Conservation (phyloP, 2,329 filamentous ascomycete genomes). For the Botryotinia calthae region DNA sequence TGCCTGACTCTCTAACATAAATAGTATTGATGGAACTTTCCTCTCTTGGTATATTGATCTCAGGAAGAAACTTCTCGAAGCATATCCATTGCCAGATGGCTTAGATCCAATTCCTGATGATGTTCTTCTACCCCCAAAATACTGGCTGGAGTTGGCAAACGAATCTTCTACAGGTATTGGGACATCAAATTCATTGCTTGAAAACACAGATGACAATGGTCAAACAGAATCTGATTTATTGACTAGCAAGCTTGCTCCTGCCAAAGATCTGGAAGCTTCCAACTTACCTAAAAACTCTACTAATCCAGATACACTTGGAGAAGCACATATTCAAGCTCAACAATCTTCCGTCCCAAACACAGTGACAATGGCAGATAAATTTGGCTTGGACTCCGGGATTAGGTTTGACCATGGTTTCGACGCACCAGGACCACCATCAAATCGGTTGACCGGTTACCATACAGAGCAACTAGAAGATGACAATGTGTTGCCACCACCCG, state of each 20-base stretch:
- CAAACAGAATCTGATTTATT: not conserved
- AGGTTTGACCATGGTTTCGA: constrained; percentile 2
- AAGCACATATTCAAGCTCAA: not conserved
- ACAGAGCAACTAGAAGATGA: not conserved
- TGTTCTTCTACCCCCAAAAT: constrained; percentile 66
- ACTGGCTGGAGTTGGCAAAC: constrained; percentile 16
- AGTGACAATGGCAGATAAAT: not conserved
- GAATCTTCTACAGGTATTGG: not conserved
- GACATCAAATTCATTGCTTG: not conserved
- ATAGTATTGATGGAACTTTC: constrained; percentile 77
- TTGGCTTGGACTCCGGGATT: not conserved
- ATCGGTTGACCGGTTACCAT: not conserved
- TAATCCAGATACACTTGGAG: not conserved
- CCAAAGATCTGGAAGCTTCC: not conserved
- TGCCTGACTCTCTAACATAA: constrained; percentile 1
- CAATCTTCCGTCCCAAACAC: not conserved
- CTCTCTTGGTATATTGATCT: constrained; percentile 73
- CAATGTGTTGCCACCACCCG: not conserved
- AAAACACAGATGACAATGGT: not conserved
- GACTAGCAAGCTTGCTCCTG: not conserved
- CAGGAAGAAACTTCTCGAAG: constrained; percentile 60
- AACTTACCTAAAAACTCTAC: not conserved
- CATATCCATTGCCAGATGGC: constrained; percentile 67
- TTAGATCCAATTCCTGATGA: constrained; percentile 70
- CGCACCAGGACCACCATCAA: not conserved